These are phyloP conservation scores for Irpex sp. DNA, from an alignment of 1,284 basidiomycete genomes.

Conservation along the genomic window DNA sequence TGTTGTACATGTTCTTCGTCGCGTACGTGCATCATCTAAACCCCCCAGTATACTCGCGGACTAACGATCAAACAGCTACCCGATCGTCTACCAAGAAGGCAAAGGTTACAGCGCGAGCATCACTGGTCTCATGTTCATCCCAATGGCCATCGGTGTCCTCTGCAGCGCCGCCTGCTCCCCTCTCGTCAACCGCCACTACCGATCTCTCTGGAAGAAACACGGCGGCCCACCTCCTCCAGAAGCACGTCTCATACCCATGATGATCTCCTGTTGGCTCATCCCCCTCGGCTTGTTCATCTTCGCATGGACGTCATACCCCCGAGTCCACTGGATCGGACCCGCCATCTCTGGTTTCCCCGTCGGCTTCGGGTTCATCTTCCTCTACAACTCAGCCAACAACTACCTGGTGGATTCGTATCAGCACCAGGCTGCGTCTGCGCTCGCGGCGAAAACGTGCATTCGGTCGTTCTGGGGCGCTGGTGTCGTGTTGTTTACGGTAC, in stretches of 20 bases:
- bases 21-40: constrained; percentile 5
- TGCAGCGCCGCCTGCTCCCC: constrained; percentile 35
- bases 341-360: constrained; percentile 41
- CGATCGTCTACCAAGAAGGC: constrained; percentile 40
- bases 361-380: constrained; percentile 41
- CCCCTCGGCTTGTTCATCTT: constrained; percentile 34
- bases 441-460: constrained; percentile 35
- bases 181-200: constrained; percentile 33
- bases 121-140: constrained; percentile 43
- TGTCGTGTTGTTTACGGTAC: constrained; percentile 39
- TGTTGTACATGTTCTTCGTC: constrained; percentile 19
- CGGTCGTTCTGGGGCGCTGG: constrained; percentile 45
- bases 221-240: constrained; percentile 39
- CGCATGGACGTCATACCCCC: constrained; percentile 27
- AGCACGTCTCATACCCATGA: constrained; percentile 39
- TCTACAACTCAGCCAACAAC: constrained; percentile 37
- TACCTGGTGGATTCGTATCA: constrained; percentile 46
- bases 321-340: constrained; percentile 35
- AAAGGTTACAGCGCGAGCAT: constrained; percentile 40
- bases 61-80: constrained; percentile 19
- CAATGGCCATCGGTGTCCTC: constrained; percentile 41
- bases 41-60: background rate
- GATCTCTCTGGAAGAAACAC: constrained; percentile 18
- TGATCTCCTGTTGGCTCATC: constrained; percentile 29
- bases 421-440: constrained; percentile 29